phyloP scores from a whole-genome alignment of 169 alveolate genomes.

The Plasmodium cynomolgi region DNA sequence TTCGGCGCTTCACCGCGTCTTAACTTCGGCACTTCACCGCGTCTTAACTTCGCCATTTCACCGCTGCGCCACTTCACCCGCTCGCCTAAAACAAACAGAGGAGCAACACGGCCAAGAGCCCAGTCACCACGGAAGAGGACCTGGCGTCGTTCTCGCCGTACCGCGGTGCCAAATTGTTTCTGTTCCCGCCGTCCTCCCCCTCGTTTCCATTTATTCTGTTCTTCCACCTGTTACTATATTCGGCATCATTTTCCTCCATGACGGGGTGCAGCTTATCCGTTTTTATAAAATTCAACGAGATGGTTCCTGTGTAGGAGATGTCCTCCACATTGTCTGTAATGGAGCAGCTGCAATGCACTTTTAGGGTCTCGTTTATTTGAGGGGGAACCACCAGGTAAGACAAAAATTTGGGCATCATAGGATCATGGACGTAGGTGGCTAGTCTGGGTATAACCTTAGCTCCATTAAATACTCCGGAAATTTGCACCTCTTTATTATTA shows the following conservation, averaged over 20 bases:
- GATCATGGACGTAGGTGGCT: not conserved
- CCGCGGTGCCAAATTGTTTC: not conserved
- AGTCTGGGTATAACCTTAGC: slow-evolving; percentile 20
- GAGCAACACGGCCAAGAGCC: not conserved
- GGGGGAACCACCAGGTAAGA: slow-evolving; percentile 5
- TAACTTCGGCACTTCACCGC: not conserved
- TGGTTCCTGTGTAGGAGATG: not conserved
- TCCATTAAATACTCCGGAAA: slow-evolving; percentile 16
- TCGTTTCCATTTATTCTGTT: not conserved
- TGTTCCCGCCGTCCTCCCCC: not conserved
- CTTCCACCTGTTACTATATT: not conserved
- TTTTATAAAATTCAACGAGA: slow-evolving; percentile 5
- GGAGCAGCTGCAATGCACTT: slow-evolving; percentile 7
- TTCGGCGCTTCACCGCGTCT: not conserved
- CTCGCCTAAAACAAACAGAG: not conserved
- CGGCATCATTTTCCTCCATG: not conserved
- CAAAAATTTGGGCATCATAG: not conserved
- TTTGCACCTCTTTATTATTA: not conserved
- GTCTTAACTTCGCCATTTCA: not conserved
- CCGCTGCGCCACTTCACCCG: not conserved
- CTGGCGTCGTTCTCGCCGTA: not conserved
- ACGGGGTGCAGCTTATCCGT: not conserved
- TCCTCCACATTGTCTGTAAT: not conserved
- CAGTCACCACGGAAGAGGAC: not conserved
- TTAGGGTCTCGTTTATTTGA: slow-evolving; percentile 2